phyloP scores from a whole-genome alignment of 1,139 yeast genomes.

The Saccharomycopsis crataegensis region DNA sequence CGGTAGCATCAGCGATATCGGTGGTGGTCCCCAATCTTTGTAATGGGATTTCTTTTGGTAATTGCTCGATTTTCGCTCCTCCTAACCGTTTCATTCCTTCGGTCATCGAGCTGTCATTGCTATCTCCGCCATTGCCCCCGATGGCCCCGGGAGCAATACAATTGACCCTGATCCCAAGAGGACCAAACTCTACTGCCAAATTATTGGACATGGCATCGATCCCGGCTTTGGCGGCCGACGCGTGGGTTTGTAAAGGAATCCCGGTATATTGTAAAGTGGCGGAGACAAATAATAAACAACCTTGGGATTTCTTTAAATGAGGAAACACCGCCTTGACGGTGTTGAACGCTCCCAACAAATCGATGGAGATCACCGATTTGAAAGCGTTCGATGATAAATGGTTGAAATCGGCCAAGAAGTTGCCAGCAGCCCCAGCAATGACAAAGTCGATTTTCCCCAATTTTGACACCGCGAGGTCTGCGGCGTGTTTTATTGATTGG shows the following conservation, averaged over 20 bases:
- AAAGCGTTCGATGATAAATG: constrained; percentile 79
- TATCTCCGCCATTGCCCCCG: constrained; percentile 11
- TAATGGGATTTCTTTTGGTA: constrained; percentile 50
- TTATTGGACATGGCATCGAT: constrained; percentile 79
- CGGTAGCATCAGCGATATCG: constrained; percentile 88
- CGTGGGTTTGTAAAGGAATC: constrained; percentile 78
- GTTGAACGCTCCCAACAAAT: constrained; percentile 77
- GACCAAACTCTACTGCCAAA: constrained; percentile 83
- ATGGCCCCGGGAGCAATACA: constrained; percentile 60
- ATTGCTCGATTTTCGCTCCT: constrained; percentile 30
- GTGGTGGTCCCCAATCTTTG: constrained; percentile 67
- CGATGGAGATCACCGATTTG: constrained; percentile 77
- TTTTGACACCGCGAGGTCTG: constrained; percentile 49
- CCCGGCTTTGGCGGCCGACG: constrained; percentile 92
- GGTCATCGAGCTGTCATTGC: constrained; percentile 17
- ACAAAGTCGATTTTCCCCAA: constrained; percentile 77
- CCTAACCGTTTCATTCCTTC: constrained; percentile 27
- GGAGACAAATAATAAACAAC: constrained; percentile 68
- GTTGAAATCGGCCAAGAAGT: constrained; percentile 74
- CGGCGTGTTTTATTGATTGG: constrained; percentile 52
- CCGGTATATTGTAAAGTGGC: constrained; percentile 88
- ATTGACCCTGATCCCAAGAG: constrained; percentile 73
- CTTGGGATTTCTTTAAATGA: constrained; percentile 57
- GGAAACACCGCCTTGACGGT: constrained; percentile 75
- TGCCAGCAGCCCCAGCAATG: constrained; percentile 95